Percentiles rank a stretch among this genome's conserved stretches.
Conservation (phyloP, 345 rosid species). For the Cochlearia excelsa region DNA sequence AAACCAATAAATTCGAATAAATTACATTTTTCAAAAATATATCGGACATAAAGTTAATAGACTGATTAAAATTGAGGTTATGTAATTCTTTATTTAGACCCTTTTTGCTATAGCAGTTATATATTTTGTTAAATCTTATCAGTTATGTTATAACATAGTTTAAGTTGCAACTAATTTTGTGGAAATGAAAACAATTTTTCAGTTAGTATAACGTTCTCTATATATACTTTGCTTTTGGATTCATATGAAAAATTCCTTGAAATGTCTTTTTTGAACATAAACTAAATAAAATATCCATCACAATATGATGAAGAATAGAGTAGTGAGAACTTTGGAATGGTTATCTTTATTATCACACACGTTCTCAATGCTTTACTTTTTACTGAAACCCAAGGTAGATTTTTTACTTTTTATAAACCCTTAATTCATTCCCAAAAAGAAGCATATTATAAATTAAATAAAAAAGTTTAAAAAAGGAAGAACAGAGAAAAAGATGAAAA, state of each 20-base stretch:
- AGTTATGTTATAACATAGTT: neutral
- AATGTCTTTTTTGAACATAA: neutral
- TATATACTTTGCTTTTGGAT: no score
- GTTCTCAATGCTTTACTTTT: constrained; percentile 29
- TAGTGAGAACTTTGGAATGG: constrained; percentile 34
- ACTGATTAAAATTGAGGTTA: no score
- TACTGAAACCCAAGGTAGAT: constrained; percentile 39
- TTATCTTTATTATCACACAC: constrained; percentile 37
- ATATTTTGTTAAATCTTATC: neutral
- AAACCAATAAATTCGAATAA: constrained; percentile 5
- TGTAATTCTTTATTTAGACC: no score
- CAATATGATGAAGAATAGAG: constrained; percentile 29
- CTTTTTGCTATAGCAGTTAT: no score
- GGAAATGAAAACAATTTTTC: neutral
- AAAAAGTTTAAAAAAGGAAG: constrained; percentile 15
- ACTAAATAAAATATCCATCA: constrained; percentile 20
- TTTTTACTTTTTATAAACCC: constrained; percentile 40
- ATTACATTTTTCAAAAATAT: neutral
- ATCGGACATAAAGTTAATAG: neutral
- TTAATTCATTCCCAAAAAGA: constrained; percentile 37
- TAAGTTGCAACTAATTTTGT: neutral
- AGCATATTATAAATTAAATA: constrained; percentile 4
- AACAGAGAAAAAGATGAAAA: constrained; percentile 37
- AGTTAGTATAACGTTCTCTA: neutral
- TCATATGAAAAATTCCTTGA: neutral